These are phyloP conservation scores for Schizonepeta tenuifolia DNA, from an alignment of 257 asterid genomes.

Conservation along the genomic window DNA sequence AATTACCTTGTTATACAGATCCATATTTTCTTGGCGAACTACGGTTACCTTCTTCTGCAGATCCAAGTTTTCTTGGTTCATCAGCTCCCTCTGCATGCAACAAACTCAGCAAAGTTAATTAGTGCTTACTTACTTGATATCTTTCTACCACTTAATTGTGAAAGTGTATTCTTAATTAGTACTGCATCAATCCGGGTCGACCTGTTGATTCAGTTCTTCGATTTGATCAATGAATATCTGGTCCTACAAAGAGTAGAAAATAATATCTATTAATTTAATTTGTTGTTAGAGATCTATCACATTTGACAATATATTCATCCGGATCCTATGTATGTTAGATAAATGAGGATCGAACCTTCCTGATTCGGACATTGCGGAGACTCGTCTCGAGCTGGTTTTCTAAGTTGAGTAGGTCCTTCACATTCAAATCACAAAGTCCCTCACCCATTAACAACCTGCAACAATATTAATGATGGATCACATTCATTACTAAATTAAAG, in stretches of 20 bases:
- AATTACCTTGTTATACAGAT: slow-evolving; percentile 60
- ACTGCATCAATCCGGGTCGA: slow-evolving; percentile 28
- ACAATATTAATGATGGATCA: slow-evolving; percentile 18
- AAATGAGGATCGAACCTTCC: slow-evolving; percentile 52
- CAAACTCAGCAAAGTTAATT: slow-evolving; percentile 38
- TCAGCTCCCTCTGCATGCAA: slow-evolving; percentile 72
- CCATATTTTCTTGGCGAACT: slow-evolving; percentile 54
- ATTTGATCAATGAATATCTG: slow-evolving; percentile 60
- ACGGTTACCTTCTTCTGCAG: slow-evolving; percentile 59
- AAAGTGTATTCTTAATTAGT: neutral
- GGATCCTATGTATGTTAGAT: too few species aligned
- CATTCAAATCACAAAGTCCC: slow-evolving; percentile 63
- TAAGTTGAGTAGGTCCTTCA: slow-evolving; percentile 63
- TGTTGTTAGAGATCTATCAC: neutral
- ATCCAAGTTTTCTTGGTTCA: slow-evolving; percentile 74
- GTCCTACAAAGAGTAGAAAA: slow-evolving; percentile 50
- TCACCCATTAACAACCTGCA: slow-evolving; percentile 75
- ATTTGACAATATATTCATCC: neutral
- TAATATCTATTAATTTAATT: slow-evolving; percentile 13
- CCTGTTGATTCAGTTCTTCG: slow-evolving; percentile 66
- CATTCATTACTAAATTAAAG: slow-evolving; percentile 20
- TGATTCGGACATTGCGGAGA: slow-evolving; percentile 61
- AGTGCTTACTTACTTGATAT: neutral
- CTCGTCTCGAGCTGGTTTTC: slow-evolving; percentile 73
- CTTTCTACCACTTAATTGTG: slow-evolving; percentile 11